Evolutionary conservation across 768 basidiomycete genomes (phyloP), one percentile per base, ranked within the genome.

Genomic region (Phanerodontia chrysosporium): DNA sequence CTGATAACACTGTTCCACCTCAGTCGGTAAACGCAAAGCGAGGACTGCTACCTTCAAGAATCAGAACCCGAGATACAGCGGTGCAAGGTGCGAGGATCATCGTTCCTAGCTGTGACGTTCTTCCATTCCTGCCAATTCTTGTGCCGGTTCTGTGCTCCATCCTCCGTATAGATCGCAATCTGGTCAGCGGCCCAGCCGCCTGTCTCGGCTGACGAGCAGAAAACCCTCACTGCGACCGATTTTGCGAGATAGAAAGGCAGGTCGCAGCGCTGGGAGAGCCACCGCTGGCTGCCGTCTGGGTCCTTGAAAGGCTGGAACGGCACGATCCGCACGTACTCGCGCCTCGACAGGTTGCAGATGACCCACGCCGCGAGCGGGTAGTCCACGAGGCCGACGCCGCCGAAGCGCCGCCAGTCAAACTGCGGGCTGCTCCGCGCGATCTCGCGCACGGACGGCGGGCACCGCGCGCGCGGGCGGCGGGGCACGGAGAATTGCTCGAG

Each of bases 341-440:
- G 45, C 21, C 28, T 30, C 22, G 45, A 32, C 16, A 49, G 46
- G 46, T 57, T 57, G 46, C 56, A 57, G 1, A 49, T n/a, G n/a
- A 36, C 56, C 27, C 56, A 51, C 9, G 30, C 13, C 28, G 6
- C 49, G 28, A 21, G 22, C 28, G 49, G 49, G 49, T 51, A 51
- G 14, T 30, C 8, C 8, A 4, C 2, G 7, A 51, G 6, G 28
- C 18, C 10, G 7, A 51, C 29, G 49, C 49, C 49, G 49, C 49
- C 49, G 49, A 51, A 51, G 7, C 49, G 49, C 5, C 6, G 49
- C 49, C 49, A 51, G 28, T 51, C 28, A 21, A 30, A 51, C 29
- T 24, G 24, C 9, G 14, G 14, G 24, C 24, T 28, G 24, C 3
- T 18, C 7, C 24, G 46, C 24, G 24, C 10, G 46, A 48, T 10